A percentile compares a stretch with the other conserved stretches of the same genome.
phyloP scores from a whole-genome alignment of 805 yeast species.

The Wilhelminamyces savonicus region DNA sequence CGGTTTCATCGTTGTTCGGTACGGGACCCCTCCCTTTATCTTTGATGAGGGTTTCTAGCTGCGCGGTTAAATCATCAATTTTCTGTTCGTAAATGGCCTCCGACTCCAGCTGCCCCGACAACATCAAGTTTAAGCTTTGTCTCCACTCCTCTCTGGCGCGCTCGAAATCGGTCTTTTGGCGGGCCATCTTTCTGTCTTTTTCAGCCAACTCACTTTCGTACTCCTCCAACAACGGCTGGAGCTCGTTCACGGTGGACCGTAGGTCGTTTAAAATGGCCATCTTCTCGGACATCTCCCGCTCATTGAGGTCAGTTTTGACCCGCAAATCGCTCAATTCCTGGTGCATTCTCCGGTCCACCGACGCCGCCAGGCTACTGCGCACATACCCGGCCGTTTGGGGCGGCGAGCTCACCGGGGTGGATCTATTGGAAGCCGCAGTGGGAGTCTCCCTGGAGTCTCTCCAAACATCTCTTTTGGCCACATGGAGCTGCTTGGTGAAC shows the following conservation, averaged over 20 bases:
- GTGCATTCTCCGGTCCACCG: conserved; percentile 1
- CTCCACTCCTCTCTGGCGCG: conserved; percentile 53
- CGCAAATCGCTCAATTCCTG: conserved; percentile 16
- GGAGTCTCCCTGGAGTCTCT: too few relatives aligned
- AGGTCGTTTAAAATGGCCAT: conserved; percentile 41
- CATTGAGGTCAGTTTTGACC: conserved; percentile 13
- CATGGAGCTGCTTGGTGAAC: neutral
- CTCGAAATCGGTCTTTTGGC: conserved; percentile 43
- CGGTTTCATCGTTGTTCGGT: neutral
- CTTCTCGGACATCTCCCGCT: conserved; percentile 34
- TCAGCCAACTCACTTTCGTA: conserved; percentile 37
- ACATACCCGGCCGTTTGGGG: neutral
- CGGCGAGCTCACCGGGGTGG: neutral
- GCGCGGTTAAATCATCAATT: neutral
- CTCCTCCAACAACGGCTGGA: conserved; percentile 42
- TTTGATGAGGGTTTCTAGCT: too few relatives aligned
- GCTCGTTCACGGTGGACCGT: conserved; percentile 41
- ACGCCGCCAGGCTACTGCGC: neutral
- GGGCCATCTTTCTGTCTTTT: conserved; percentile 41
- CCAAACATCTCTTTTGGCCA: neutral
- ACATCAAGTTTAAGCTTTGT: conserved; percentile 50
- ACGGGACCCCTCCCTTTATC: neutral
- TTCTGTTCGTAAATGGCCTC: conserved; percentile 44
- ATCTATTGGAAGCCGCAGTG: too few relatives aligned
- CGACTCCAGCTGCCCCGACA: conserved; percentile 49